Evolutionary conservation across 2,329 filamentous ascomycete genomes (phyloP), one percentile per base, ranked within the genome.

Genomic region (Tolypocladium tropicale): DNA sequence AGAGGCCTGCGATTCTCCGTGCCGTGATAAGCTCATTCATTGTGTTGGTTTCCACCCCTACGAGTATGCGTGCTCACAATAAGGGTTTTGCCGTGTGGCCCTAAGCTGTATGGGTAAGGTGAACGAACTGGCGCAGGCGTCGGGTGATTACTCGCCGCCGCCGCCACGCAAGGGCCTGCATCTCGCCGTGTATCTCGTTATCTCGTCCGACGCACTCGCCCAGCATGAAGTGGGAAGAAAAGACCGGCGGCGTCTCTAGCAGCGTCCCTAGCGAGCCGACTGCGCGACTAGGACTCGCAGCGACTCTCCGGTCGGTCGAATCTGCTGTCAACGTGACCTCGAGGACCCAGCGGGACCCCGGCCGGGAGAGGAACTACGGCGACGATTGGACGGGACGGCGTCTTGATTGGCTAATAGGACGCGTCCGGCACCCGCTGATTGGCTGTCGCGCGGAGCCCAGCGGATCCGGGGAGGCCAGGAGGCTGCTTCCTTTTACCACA

Each of bases 371-470:
- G 2, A 21, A 25, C 39, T 6, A 28, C 41, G 32, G 53, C 49
- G 41, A 53, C 53, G 55, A 56, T 59, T 60, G 57, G 58, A 48
- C 51, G n/a, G 37, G 30, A 23, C 18, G 25, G 41, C 16, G 37
- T 37, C 41, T 37, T 56, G 54, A 59, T 59, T 59, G 56, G 58
- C 56, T 56, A 53, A 56, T 53, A 52, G 56, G 32, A 51, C 43
- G 52, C 21, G 21, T 30, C 56, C 36, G 34, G 46, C n/a, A 18
- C 23, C 7, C 32, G n/a, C 37, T 55, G 53, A 57, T 49, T 49
- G 46, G 46, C 25, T 9, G 46, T 6, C 16, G 46, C 2, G 25
- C n/a, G 46, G 46, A 11, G 46, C 46, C n/a, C 10, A 14, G 25
- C 46, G 46, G 46, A 32, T 32, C 43, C 16, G 43, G 43, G 21